Evolutionary conservation across 306 rosid species (phyloP), one percentile per base, ranked within the genome.

Genomic region (Acacia confusa): DNA sequence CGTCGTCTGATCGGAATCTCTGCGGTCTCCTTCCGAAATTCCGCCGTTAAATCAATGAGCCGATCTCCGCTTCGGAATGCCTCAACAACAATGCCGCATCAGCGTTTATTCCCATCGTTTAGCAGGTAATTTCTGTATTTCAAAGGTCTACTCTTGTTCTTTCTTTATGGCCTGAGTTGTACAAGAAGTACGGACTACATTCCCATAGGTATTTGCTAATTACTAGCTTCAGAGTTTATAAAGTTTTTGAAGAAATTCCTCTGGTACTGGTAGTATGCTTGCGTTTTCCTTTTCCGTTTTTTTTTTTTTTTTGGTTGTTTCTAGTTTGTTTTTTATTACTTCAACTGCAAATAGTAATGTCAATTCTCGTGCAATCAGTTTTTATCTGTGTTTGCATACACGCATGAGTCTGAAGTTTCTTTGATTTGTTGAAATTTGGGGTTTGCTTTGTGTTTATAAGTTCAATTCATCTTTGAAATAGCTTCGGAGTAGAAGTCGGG

Each of bases 21-120:
- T 53, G 43, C 73, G 12, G 4, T 79, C 24, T 24, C 83, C n/a
- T 41, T 81, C 1, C n/a, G 79, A 7, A 82, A 75, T 78, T 79
- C 79, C 76, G 50, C 53, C 7, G 13, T 70, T 24, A 79, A 72
- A 70, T 30, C 74, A 38, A 75, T 3, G 12, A 79, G 20, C 38
- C 25, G 53, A 40, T 57, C 80, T 28, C 34, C 81, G 27, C 67
- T 68, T 70, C 79, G 61, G 55, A 72, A 73, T n/a, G 45, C 81
- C n/a, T n/a, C 60, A 9, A 4, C 66, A 14, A 80, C 66, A 22
- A 19, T 32, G 61, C 24, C 64, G 20, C 3, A 32, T 24, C 63
- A 3, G 0, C 45, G 22, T 76, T 41, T 16, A 69, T 78, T 50
- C 71, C 45, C 83, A 8, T 68, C 66, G 1, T 41, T 72, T 60